Percentiles rank a stretch among this genome's conserved stretches.
Evolutionary conservation across 2,329 filamentous ascomycete genomes (phyloP).

Genomic region (Talaromyces atroroseus): DNA sequence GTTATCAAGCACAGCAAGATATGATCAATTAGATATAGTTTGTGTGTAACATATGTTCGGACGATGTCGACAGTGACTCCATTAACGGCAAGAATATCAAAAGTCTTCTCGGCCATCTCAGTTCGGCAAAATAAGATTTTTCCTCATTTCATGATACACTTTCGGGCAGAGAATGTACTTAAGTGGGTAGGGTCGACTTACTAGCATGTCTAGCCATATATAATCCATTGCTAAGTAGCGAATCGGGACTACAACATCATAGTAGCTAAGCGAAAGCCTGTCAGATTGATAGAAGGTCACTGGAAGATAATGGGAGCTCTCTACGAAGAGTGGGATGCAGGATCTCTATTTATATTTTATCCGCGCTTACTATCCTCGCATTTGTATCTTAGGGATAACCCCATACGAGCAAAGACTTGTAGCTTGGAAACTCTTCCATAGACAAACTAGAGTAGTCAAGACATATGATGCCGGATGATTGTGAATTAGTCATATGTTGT

Average conservation of each 20-base stretch:
- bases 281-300: too few species aligned
- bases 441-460: neutral
- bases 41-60: neutral
- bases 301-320: too few species aligned
- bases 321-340: neutral
- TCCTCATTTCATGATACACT: neutral
- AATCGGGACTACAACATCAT: neutral
- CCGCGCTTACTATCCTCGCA: neutral
- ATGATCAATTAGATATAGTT: neutral
- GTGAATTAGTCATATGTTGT: neutral
- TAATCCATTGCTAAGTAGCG: neutral
- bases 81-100: conserved; percentile 1
- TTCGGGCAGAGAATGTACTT: neutral
- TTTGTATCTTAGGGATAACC: neutral
- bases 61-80: conserved; percentile 9
- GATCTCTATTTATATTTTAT: neutral
- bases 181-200: neutral
- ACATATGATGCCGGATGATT: neutral
- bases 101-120: conserved; percentile 1
- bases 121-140: conserved; percentile 6
- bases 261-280: neutral
- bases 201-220: neutral
- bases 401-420: too few species aligned
- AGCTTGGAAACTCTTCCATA: too few species aligned
- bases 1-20: too few species aligned